phyloP scores from a whole-genome alignment of 176 grass and related monocot genomes.

The Eragrostis nindensis region DNA sequence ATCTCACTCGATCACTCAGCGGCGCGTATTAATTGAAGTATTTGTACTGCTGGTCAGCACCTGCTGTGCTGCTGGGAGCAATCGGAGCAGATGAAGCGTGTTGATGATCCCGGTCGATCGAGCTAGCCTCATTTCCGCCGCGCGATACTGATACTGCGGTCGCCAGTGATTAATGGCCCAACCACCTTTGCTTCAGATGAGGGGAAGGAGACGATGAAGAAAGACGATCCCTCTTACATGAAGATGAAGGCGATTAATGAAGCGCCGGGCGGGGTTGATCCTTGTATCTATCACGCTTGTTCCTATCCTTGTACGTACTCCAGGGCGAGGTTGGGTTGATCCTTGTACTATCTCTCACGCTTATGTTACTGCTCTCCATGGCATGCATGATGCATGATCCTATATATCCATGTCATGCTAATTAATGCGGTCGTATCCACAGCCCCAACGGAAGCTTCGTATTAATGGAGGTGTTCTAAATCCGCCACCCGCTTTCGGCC shows the following conservation, averaged over 20 bases:
- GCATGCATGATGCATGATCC: too few relatives aligned
- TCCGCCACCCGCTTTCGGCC: constrained; percentile 36
- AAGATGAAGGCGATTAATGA: constrained; percentile 6
- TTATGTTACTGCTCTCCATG: background rate
- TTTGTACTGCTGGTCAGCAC: constrained; percentile 1
- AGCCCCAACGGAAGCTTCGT: constrained; percentile 41
- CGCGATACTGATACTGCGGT: background rate
- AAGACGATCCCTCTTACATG: too few relatives aligned
- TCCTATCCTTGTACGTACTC: too few relatives aligned
- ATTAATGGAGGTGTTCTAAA: constrained; percentile 15
- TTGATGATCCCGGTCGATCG: background rate
- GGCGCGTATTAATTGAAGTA: constrained; percentile 19
- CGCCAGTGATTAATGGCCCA: constrained; percentile 47
- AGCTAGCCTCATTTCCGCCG: background rate
- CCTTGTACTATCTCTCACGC: background rate
- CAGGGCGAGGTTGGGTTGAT: too few relatives aligned
- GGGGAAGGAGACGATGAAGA: background rate
- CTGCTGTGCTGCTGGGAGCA: background rate
- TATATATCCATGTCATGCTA: background rate
- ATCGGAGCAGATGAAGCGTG: background rate
- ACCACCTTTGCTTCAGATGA: constrained; percentile 49
- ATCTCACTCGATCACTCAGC: background rate
- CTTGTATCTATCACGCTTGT: too few relatives aligned
- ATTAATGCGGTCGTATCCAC: constrained; percentile 49
- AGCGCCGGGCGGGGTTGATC: too few relatives aligned